phyloP scores from a whole-genome alignment of 805 yeast genomes.

The Saturnispora zaruensis region DNA sequence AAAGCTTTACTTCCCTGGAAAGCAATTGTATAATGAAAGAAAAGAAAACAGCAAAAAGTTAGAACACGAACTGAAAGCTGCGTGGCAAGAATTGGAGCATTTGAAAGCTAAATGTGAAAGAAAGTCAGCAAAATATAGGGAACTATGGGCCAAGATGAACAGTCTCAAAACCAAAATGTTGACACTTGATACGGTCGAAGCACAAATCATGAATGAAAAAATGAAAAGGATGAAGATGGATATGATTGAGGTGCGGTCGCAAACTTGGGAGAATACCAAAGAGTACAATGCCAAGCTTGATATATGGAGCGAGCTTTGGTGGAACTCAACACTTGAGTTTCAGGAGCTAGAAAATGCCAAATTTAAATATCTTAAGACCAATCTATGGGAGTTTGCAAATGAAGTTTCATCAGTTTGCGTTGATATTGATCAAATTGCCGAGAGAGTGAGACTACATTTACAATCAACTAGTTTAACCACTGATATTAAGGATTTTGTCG shows the following conservation, averaged over 20 bases:
- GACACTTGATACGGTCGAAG: constrained; percentile 66
- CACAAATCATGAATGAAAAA: constrained; percentile 50
- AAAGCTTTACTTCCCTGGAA: constrained; percentile 45
- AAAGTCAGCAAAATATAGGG: constrained; percentile 42
- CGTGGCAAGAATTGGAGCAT: constrained; percentile 16
- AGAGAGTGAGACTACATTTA: constrained; percentile 53
- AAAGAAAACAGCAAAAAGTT: constrained; percentile 47
- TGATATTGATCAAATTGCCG: constrained; percentile 69
- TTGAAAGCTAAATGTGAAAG: constrained; percentile 31
- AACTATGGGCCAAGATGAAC: constrained; percentile 50
- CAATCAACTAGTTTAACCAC: constrained; percentile 58
- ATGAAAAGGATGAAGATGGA: constrained; percentile 40
- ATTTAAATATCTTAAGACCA: constrained; percentile 57
- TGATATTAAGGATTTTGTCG: constrained; percentile 50
- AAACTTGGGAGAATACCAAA: constrained; percentile 48
- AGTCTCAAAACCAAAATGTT: constrained; percentile 53
- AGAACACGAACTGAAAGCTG: constrained; percentile 41
- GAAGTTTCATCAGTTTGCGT: constrained; percentile 69
- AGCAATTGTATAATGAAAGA: constrained; percentile 42
- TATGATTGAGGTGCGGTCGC: constrained; percentile 37
- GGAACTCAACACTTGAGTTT: constrained; percentile 46
- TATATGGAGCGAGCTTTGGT: constrained; percentile 69
- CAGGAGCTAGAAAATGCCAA: constrained; percentile 68
- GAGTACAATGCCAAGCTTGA: constrained; percentile 50
- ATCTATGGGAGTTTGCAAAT: constrained; percentile 73